A percentile compares a stretch with the other conserved stretches of the same genome.
phyloP scores from a whole-genome alignment of 805 yeast species.

The Phaffomyces thermotolerans region DNA sequence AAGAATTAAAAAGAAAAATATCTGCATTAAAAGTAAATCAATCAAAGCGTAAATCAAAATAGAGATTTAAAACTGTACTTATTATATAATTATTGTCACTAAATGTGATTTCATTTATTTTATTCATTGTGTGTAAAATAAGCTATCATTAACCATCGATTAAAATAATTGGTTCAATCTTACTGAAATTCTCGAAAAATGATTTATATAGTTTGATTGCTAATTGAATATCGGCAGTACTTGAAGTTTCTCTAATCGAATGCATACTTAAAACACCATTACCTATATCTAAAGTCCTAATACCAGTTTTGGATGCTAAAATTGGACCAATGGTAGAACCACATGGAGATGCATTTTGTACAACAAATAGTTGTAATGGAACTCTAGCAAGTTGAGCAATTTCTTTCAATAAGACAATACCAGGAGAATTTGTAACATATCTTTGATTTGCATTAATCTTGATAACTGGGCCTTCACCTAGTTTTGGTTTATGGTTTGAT shows the following conservation, averaged over 20 bases:
- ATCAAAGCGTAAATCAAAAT: constrained; percentile 16
- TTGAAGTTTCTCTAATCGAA: constrained; percentile 87
- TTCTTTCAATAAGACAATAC: constrained; percentile 68
- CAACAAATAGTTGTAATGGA: constrained; percentile 93
- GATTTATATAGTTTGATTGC: constrained; percentile 55
- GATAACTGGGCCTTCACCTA: constrained; percentile 88
- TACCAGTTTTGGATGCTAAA: constrained; percentile 78
- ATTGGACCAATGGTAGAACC: constrained; percentile 97
- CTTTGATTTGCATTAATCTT: constrained; percentile 93
- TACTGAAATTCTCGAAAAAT: constrained; percentile 45
- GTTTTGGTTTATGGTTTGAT: constrained; percentile 63
- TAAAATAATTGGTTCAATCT: constrained; percentile 35
- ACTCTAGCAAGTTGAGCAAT: constrained; percentile 59
- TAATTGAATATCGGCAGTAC: constrained; percentile 60
- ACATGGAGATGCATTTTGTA: constrained; percentile 86
- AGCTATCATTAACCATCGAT: constrained; percentile 24
- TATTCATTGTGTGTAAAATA: not conserved
- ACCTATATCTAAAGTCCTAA: constrained; percentile 83
- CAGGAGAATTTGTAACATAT: constrained; percentile 89
- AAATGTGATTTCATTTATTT: too few species aligned
- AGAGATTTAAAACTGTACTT: not conserved
- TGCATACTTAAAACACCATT: constrained; percentile 93
- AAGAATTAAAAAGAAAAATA: constrained; percentile 19
- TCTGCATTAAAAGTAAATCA: constrained; percentile 15
- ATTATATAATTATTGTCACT: too few species aligned